Evolutionary conservation across 805 yeast species (phyloP).

Genomic region (Komagataella pseudopastoris): DNA sequence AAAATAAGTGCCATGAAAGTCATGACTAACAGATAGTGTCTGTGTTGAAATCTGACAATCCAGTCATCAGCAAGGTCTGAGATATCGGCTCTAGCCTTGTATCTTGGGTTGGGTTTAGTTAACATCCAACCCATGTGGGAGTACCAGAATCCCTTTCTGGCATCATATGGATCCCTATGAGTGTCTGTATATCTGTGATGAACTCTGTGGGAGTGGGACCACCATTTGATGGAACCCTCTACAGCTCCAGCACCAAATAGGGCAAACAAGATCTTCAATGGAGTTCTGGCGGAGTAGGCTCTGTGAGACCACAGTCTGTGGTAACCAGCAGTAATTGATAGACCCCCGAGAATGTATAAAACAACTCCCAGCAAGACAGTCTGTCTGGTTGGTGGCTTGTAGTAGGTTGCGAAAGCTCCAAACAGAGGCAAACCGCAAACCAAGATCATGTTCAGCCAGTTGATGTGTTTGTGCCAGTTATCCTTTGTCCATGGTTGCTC

Average conservation of each 20-base stretch:
- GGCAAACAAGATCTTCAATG: slow-evolving; percentile 53
- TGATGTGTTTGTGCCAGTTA: slow-evolving; percentile 65
- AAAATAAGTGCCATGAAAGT: slow-evolving; percentile 36
- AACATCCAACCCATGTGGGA: slow-evolving; percentile 86
- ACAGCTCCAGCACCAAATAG: slow-evolving; percentile 73
- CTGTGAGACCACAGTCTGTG: slow-evolving; percentile 74
- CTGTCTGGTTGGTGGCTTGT: slow-evolving; percentile 34
- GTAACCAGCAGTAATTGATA: slow-evolving; percentile 77
- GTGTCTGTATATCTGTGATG: slow-evolving; percentile 86
- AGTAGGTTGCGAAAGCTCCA: slow-evolving; percentile 33
- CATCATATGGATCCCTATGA: slow-evolving; percentile 73
- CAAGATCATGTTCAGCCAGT: slow-evolving; percentile 62
- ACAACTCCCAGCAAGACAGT: slow-evolving; percentile 33
- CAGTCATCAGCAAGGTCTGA: slow-evolving; percentile 68
- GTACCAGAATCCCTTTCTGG: slow-evolving; percentile 73
- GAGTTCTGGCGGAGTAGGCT: slow-evolving; percentile 49
- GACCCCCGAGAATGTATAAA: slow-evolving; percentile 47
- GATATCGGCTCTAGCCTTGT: slow-evolving; percentile 71
- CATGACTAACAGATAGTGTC: slow-evolving; percentile 60
- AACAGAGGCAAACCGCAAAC: slow-evolving; percentile 46
- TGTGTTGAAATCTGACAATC: slow-evolving; percentile 71
- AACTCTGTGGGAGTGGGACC: slow-evolving; percentile 77
- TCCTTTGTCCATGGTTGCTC: slow-evolving; percentile 66
- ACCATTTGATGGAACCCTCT: slow-evolving; percentile 82
- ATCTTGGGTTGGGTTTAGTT: slow-evolving; percentile 65